A percentile compares a stretch with the other conserved stretches of the same genome.
phyloP scores from a whole-genome alignment of 129 eudicot species.

The Helichrysum umbraculigerum region DNA sequence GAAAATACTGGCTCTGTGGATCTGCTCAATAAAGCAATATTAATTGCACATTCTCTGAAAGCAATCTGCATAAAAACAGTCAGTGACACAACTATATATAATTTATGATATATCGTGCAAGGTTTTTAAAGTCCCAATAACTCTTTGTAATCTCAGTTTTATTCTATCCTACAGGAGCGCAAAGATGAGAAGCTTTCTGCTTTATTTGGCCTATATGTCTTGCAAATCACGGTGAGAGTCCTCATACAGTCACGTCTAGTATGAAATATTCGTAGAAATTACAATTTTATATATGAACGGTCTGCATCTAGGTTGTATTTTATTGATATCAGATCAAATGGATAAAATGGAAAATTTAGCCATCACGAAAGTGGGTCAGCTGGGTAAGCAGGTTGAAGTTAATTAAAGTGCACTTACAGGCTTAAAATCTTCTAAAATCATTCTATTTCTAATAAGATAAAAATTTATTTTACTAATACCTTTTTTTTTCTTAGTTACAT shows the following conservation, averaged over 20 bases:
- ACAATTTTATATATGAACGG: neutral
- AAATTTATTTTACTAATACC: neutral
- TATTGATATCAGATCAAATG: neutral
- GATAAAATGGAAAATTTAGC: neutral
- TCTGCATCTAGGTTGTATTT: neutral
- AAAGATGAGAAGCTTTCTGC: slow-evolving; percentile 52
- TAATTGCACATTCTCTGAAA: slow-evolving; percentile 61
- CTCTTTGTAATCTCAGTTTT: slow-evolving; percentile 26
- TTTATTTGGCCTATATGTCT: slow-evolving; percentile 66
- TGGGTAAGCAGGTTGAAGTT: neutral
- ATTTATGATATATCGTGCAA: slow-evolving; percentile 5
- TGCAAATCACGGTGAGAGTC: slow-evolving; percentile 74
- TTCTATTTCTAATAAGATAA: neutral
- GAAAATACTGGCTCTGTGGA: slow-evolving; percentile 50
- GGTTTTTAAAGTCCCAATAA: slow-evolving; percentile 20
- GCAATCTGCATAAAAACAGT: slow-evolving; percentile 56
- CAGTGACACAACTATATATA: slow-evolving; percentile 28
- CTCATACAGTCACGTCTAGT: slow-evolving; percentile 9
- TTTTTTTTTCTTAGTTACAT: neutral
- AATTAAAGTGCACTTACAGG: neutral
- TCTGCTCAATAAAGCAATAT: slow-evolving; percentile 53
- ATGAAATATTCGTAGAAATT: neutral
- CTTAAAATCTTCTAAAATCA: neutral
- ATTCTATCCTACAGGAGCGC: slow-evolving; percentile 52
- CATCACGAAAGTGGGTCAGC: neutral